Percentiles rank a stretch among this genome's conserved stretches.
Evolutionary conservation across 768 basidiomycete species (phyloP).

Genomic region (Naganishia randhawae): DNA sequence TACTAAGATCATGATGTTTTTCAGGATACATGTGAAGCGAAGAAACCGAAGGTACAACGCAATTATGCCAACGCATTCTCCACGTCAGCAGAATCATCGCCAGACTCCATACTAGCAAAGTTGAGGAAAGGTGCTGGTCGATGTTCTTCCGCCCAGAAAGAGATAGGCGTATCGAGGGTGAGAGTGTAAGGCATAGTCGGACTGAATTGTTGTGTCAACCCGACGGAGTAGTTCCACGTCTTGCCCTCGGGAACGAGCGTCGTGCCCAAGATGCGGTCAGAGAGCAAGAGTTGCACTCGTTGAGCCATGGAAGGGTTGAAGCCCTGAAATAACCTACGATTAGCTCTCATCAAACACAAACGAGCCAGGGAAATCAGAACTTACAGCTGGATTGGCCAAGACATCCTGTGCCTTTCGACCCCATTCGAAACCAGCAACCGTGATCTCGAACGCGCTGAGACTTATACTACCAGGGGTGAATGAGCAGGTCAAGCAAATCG

Average conservation of each 20-base stretch:
- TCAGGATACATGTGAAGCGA: neutral
- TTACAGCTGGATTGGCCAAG: slow-evolving; percentile 70
- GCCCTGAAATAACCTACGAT: slow-evolving; percentile 55
- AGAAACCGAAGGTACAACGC: neutral
- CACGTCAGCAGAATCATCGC: slow-evolving; percentile 90
- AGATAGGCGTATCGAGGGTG: slow-evolving; percentile 82
- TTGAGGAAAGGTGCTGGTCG: slow-evolving; percentile 91
- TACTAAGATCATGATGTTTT: too few relatives aligned
- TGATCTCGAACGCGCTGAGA: slow-evolving; percentile 83
- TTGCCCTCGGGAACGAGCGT: slow-evolving; percentile 89
- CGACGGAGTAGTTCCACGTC: slow-evolving; percentile 96
- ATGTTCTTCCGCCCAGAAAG: slow-evolving; percentile 96
- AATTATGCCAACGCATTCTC: slow-evolving; percentile 83
- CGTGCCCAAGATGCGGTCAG: slow-evolving; percentile 93
- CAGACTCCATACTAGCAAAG: slow-evolving; percentile 85
- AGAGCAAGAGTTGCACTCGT: slow-evolving; percentile 78
- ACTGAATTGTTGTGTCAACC: slow-evolving; percentile 86
- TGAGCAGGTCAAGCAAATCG: slow-evolving; percentile 87
- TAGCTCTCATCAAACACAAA: slow-evolving; percentile 1
- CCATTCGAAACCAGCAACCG: slow-evolving; percentile 94
- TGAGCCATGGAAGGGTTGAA: slow-evolving; percentile 99
- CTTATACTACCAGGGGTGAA: slow-evolving; percentile 99
- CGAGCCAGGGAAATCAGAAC: slow-evolving; percentile 33
- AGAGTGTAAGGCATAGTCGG: slow-evolving; percentile 75
- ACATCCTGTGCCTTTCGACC: slow-evolving; percentile 88